Base-by-base conservation (phyloP, 1,284 basidiomycete genomes). In the Trametes polyzona region DNA sequence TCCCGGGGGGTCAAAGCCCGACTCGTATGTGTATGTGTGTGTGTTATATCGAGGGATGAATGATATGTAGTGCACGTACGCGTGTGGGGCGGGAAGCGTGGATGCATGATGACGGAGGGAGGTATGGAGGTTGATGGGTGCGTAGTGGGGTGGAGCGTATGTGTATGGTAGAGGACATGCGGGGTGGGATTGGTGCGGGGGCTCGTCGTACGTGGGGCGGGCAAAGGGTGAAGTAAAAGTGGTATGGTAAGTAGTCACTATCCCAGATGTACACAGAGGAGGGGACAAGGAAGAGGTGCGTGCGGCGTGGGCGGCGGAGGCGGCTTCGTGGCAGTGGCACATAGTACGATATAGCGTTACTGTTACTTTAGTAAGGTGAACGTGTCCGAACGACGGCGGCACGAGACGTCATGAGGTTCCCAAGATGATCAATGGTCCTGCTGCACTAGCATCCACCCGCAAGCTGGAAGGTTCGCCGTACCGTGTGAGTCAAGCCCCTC, bases 321-420 rank as follows among this genome's bases (percentile, higher is more conserved):
- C 24, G 24, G 24, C 24, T 27, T 42, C 41, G 53, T 43, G n/a
- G n/a, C n/a, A n/a, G 32, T 57, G 55, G 50, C 58, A 42, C 44
- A 53, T 52, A 42, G n/a, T n/a, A n/a, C 36, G 54, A 57, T 57
- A 62, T 52, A 55, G 46, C 52, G 61, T 59, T 63, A 63, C 61
- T 59, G 58, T 63, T 59, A 63, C 55, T 58, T 59, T 63, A 63
- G n/a, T n/a, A n/a, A n/a, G 53, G 42, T 24, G 39, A 52, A n/a
- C n/a, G 47, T 52, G 61, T 63, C 61, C 58, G 30, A 41, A 19
- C 24, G n/a, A 41, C 39, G 44, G 54, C 39, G 49, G 41, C 61
- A 59, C 49, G 57, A 44, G 46, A 33, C 23, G 24, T 43, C 51
- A 30, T 47, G 35, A 44, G n/a, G 42, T 48, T 42, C 35, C 58